A percentile compares a stretch with the other conserved stretches of the same genome.
These are phyloP conservation scores for Lactifluus piperatus DNA, from an alignment of 768 basidiomycete genomes.

Conservation along the genomic window DNA sequence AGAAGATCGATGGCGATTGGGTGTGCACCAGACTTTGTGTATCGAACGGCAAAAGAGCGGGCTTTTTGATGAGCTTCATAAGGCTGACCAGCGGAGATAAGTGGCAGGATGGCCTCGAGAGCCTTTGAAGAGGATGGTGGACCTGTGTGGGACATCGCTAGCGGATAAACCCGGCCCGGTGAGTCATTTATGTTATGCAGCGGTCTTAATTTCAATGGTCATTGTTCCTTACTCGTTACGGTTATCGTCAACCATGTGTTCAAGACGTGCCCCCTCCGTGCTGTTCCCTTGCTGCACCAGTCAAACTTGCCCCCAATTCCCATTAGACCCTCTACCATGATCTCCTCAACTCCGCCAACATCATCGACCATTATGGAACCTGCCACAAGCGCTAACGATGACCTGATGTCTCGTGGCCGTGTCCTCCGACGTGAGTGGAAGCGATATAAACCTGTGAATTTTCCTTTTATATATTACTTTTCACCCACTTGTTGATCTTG, in stretches of 20 bases:
- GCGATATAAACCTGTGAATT: conserved; percentile 4
- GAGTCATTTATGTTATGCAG: too few relatives aligned
- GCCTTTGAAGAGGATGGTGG: conserved; percentile 48
- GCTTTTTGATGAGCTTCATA: conserved; percentile 98
- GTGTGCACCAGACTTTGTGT: conserved; percentile 70
- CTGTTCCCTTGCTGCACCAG: background rate
- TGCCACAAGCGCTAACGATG: background rate
- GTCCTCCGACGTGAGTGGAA: conserved; percentile 16
- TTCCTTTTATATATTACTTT: background rate
- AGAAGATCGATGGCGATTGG: conserved; percentile 88
- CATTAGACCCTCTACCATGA: background rate
- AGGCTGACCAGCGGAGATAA: conserved; percentile 58
- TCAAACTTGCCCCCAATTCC: conserved; percentile 3
- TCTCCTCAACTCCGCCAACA: background rate
- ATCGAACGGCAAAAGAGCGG: conserved; percentile 86
- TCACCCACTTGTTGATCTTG: background rate
- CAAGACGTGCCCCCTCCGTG: background rate
- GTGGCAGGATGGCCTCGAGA: conserved; percentile 65
- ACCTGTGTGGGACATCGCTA: conserved; percentile 2
- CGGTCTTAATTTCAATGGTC: too few relatives aligned
- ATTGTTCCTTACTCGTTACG: too few relatives aligned
- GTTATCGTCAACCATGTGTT: conserved; percentile 12
- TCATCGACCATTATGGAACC: background rate
- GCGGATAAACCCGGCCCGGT: conserved; percentile 1
- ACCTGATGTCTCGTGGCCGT: conserved; percentile 14